Evolutionary conservation across 75 land plant species (phyloP).

Genomic region (Cryptomeria japonica): DNA sequence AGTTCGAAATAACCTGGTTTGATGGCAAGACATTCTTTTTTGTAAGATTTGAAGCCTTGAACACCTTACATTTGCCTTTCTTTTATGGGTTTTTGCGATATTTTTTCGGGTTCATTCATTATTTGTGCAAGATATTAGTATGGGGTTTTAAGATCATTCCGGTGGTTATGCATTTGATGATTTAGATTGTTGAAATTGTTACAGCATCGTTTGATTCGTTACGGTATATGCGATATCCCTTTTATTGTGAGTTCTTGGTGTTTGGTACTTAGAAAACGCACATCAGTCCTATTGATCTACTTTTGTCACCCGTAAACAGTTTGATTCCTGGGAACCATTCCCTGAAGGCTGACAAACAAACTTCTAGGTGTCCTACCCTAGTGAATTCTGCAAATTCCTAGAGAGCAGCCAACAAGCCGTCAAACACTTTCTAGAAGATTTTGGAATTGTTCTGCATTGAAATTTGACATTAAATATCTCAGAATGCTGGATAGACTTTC

Average conservation of each 20-base stretch:
- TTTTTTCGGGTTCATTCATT: background rate
- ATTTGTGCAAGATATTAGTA: background rate
- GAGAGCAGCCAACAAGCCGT: background rate
- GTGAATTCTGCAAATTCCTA: background rate
- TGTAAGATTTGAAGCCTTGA: background rate
- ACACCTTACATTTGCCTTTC: background rate
- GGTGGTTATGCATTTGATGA: background rate
- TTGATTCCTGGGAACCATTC: too few species aligned
- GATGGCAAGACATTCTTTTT: background rate
- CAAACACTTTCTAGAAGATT: background rate
- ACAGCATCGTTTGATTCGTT: background rate
- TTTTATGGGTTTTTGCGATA: background rate
- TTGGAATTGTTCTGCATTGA: background rate
- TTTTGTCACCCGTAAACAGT: background rate
- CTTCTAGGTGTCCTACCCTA: background rate
- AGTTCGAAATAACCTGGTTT: background rate
- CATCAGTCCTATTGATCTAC: background rate
- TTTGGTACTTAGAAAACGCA: background rate
- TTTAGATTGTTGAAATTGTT: background rate
- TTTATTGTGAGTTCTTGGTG: background rate
- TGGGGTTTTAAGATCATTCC: background rate
- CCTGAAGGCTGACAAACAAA: too few species aligned
- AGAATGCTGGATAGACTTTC: background rate
- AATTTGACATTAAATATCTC: background rate
- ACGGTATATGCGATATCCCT: background rate